These are phyloP conservation scores for Fomitopsis betulina DNA, from an alignment of 1,284 basidiomycete genomes.

Conservation along the genomic window DNA sequence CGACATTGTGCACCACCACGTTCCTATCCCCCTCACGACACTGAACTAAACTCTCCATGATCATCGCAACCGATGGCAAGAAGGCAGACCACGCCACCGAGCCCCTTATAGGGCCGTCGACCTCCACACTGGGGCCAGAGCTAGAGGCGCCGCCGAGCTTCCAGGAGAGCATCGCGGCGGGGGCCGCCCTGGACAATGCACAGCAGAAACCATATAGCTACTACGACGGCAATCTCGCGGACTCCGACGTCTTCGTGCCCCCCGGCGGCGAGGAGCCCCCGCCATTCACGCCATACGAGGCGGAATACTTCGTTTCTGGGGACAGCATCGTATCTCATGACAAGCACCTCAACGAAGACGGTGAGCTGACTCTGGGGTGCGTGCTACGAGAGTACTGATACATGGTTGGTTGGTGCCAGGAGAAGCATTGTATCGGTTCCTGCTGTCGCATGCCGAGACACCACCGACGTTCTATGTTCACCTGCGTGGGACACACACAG, in stretches of 20 bases:
- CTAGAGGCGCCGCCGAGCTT: slow-evolving; percentile 7
- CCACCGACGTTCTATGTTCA: slow-evolving; percentile 48
- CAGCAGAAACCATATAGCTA: not conserved
- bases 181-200: not conserved
- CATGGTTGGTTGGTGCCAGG: slow-evolving; percentile 32
- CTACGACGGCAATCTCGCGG: slow-evolving; percentile 13
- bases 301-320: slow-evolving; percentile 51
- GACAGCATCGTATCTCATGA: slow-evolving; percentile 62
- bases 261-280: slow-evolving; percentile 41
- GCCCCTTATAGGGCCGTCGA: not conserved
- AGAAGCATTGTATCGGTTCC: slow-evolving; percentile 70
- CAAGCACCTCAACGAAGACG: slow-evolving; percentile 67
- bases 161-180: slow-evolving; percentile 4
- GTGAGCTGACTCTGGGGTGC: slow-evolving; percentile 25
- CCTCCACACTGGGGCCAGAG: slow-evolving; percentile 2
- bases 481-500: slow-evolving; percentile 54
- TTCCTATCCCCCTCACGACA: not conserved
- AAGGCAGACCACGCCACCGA: not conserved
- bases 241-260: slow-evolving; percentile 20
- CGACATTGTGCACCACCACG: not conserved
- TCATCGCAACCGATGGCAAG: not conserved
- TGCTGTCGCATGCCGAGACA: slow-evolving; percentile 49
- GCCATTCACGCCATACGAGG: slow-evolving; percentile 62
- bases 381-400: not conserved
- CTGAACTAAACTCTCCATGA: not conserved